phyloP scores from a whole-genome alignment of 352 stramenopile genomes.

The Phytophthora rubi region DNA sequence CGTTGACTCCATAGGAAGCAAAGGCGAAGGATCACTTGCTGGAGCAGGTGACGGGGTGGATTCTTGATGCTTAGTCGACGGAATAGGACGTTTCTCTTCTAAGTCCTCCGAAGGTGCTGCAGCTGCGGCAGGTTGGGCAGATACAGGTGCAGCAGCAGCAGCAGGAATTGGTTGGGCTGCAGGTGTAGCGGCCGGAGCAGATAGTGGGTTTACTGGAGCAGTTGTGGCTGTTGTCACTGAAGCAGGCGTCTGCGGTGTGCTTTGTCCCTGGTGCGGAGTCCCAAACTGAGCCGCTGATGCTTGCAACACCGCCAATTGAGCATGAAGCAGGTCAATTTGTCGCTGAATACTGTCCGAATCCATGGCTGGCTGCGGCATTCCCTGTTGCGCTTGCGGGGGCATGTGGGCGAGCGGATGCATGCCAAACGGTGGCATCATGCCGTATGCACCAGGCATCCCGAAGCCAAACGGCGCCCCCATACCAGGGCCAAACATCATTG shows the following conservation, averaged over 20 bases:
- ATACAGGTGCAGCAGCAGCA: constrained; percentile 7
- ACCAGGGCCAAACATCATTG: constrained; percentile 64
- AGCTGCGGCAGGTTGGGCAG: constrained; percentile 5
- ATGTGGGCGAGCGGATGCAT: constrained; percentile 36
- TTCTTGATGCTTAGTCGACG: constrained; percentile 17
- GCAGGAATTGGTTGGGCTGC: constrained; percentile 1
- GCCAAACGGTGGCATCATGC: constrained; percentile 60
- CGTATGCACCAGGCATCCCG: constrained; percentile 59
- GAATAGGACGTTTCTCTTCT: constrained; percentile 51
- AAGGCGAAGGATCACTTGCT: constrained; percentile 18
- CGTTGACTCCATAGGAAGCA: constrained; percentile 39
- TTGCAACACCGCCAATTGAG: constrained; percentile 59
- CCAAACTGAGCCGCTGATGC: constrained; percentile 38
- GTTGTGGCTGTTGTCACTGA: constrained; percentile 16
- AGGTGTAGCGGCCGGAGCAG: constrained; percentile 7
- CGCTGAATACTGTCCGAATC: constrained; percentile 57
- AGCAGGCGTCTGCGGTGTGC: constrained; percentile 9
- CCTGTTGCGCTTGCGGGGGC: constrained; percentile 30
- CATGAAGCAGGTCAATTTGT: constrained; percentile 59
- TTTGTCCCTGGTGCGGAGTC: constrained; percentile 15
- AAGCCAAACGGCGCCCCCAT: constrained; percentile 56
- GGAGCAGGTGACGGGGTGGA: neutral
- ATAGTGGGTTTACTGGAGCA: constrained; percentile 14
- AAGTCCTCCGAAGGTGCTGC: constrained; percentile 18
- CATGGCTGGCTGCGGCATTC: constrained; percentile 34